phyloP scores from a whole-genome alignment of 108 stramenopile genomes.

The Nitzschia palea region DNA sequence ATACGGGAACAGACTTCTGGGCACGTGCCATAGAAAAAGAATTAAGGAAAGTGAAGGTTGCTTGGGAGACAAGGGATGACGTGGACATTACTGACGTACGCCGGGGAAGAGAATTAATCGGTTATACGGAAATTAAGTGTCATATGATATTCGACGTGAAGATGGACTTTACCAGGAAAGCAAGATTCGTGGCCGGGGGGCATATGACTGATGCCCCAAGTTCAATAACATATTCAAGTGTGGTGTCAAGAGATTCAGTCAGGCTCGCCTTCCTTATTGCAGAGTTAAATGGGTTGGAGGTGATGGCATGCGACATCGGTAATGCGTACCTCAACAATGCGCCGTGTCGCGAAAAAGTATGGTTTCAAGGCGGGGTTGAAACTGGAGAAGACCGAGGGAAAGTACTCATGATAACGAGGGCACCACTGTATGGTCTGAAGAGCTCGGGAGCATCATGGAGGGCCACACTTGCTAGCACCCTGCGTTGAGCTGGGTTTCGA shows the following conservation, averaged over 20 bases:
- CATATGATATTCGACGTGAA: constrained; percentile 56
- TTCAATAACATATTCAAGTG: constrained; percentile 34
- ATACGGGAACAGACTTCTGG: constrained; percentile 37
- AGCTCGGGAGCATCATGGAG: constrained; percentile 7
- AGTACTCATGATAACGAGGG: constrained; percentile 24
- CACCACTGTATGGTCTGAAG: constrained; percentile 46
- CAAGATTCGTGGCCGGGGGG: constrained; percentile 29
- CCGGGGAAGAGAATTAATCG: no score
- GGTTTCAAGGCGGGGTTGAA: constrained; percentile 17
- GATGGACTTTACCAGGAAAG: constrained; percentile 17
- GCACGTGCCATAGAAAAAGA: constrained; percentile 36
- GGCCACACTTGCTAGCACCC: constrained; percentile 22
- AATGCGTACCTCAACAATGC: constrained; percentile 48
- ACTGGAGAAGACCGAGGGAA: constrained; percentile 27
- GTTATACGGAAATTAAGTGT: constrained; percentile 26
- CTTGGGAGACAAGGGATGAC: constrained; percentile 27
- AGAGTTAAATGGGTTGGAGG: constrained; percentile 32
- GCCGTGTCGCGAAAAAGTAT: constrained; percentile 24
- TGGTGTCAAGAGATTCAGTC: constrained; percentile 45
- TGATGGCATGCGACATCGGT: constrained; percentile 31
- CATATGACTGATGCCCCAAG: constrained; percentile 34
- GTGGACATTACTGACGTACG: neutral
- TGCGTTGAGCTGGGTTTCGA: constrained; percentile 29
- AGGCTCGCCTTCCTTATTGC: constrained; percentile 37
- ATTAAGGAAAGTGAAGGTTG: constrained; percentile 32